phyloP scores from a whole-genome alignment of 2,329 filamentous ascomycete species.

The Acephala macrosclerotiorum region DNA sequence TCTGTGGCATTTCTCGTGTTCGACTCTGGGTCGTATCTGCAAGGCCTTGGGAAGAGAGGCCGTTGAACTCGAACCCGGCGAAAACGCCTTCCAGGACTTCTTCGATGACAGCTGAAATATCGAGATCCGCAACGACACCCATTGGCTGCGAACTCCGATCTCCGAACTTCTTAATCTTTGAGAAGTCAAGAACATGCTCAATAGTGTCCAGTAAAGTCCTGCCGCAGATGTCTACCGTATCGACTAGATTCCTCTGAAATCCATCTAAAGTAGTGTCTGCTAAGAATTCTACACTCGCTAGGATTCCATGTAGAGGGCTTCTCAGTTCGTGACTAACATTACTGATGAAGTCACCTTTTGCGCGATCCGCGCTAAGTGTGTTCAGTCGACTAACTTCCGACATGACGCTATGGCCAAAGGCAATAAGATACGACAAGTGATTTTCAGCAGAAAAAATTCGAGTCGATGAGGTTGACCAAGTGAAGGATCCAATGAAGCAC shows the following conservation, averaged over 20 bases:
- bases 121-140: constrained; percentile 39
- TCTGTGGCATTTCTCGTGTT: not conserved
- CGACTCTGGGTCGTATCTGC: constrained; percentile 35
- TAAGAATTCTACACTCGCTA: constrained; percentile 58
- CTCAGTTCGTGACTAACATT: constrained; percentile 64
- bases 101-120: constrained; percentile 45
- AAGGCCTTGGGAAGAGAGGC: constrained; percentile 36
- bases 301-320: constrained; percentile 62
- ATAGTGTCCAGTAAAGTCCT: constrained; percentile 47
- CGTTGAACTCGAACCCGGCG: constrained; percentile 44
- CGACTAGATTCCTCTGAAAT: constrained; percentile 43
- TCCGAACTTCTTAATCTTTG: constrained; percentile 41
- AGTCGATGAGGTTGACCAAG: constrained; percentile 53
- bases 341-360: constrained; percentile 63
- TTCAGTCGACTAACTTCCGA: constrained; percentile 60
- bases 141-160: constrained; percentile 31
- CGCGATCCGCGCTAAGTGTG: constrained; percentile 54
- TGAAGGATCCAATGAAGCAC: constrained; percentile 55
- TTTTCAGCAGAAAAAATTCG: constrained; percentile 43
- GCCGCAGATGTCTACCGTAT: constrained; percentile 45
- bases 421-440: constrained; percentile 47
- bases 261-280: constrained; percentile 48
- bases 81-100: constrained; percentile 47
- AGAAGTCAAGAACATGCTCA: constrained; percentile 49
- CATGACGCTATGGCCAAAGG: constrained; percentile 58